Conservation (phyloP, 75 land plant species). For the Picea sitchensis region DNA sequence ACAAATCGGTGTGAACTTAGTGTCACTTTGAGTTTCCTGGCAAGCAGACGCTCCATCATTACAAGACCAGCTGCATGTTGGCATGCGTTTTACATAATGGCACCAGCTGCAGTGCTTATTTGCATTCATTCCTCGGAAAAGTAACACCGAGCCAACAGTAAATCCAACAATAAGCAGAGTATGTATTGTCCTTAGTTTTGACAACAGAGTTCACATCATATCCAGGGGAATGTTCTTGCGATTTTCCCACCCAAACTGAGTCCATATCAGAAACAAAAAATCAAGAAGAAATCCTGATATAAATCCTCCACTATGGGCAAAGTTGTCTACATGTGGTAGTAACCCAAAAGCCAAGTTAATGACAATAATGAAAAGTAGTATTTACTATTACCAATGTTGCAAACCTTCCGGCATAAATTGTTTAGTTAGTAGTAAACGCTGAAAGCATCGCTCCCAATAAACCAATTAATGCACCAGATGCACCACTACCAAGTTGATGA, state of each 20-base stretch:
- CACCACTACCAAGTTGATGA: conserved; percentile 46
- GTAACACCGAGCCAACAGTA: conserved; percentile 47
- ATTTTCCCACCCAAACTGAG: conserved; percentile 76
- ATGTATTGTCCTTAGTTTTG: conserved; percentile 50
- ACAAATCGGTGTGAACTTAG: too few species aligned
- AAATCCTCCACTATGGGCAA: conserved; percentile 97
- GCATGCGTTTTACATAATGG: conserved; percentile 55
- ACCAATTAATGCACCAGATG: conserved; percentile 95
- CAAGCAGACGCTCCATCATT: too few species aligned
- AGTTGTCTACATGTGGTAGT: conserved; percentile 83
- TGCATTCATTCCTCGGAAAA: conserved; percentile 57
- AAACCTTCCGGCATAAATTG: conserved; percentile 76
- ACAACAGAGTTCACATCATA: conserved; percentile 15
- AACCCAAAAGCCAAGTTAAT: conserved; percentile 84
- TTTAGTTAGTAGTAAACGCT: conserved; percentile 90
- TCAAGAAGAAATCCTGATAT: conserved; percentile 82
- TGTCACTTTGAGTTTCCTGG: too few species aligned
- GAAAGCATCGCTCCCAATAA: conserved; percentile 85
- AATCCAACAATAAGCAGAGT: conserved; percentile 61
- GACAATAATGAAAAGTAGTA: conserved; percentile 58
- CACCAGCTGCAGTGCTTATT: conserved; percentile 80
- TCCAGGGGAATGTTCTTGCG: conserved; percentile 28
- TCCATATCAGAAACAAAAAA: conserved; percentile 75
- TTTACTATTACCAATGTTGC: conserved; percentile 59
- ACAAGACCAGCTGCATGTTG: too few species aligned